These are phyloP conservation scores for Microglena sp. DNA, from an alignment of 139 green algal genomes.

Conservation along the genomic window DNA sequence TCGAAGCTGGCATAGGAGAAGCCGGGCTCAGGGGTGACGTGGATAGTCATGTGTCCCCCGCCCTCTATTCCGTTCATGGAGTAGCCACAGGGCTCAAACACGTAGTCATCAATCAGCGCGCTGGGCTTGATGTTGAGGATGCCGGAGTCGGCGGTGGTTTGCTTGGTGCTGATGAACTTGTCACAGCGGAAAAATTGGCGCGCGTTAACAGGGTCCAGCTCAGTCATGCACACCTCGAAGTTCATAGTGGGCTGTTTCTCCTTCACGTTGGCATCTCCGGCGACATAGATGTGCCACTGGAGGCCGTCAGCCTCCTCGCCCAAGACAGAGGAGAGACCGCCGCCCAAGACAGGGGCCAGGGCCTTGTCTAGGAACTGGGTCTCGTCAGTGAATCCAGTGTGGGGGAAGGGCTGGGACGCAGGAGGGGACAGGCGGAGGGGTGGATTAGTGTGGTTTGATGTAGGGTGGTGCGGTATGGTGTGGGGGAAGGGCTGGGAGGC, in stretches of 20 bases:
- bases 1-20: constrained; percentile 92
- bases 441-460: no score
- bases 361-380: constrained; percentile 54
- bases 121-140: constrained; percentile 64
- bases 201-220: constrained; percentile 53
- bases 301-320: constrained; percentile 66
- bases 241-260: constrained; percentile 67
- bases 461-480: no score
- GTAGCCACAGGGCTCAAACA: constrained; percentile 99
- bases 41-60: constrained; percentile 80
- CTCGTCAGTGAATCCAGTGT: constrained; percentile 73
- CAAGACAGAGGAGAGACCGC: constrained; percentile 72
- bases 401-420: constrained; percentile 34
- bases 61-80: constrained; percentile 87
- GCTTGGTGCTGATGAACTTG: constrained; percentile 46
- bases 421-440: no score
- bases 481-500: no score
- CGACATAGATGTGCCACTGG: constrained; percentile 93
- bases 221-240: constrained; percentile 95
- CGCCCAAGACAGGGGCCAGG: constrained; percentile 55
- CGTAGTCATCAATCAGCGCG: constrained; percentile 88
- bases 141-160: constrained; percentile 50
- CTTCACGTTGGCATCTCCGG: constrained; percentile 21
- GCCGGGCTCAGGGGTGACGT: constrained; percentile 91
- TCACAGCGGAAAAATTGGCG: constrained; percentile 65